phyloP scores from a whole-genome alignment of 164 flowering plant species.

The grape (Vitis vinifera) region ASM3070453v1 NC_081808.1:128501-129000 shows the following conservation, averaged over 20 bases:
- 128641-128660: no score
- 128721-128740: conserved; percentile 58
- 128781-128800: conserved; percentile 4
- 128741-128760: conserved; percentile 91
- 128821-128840: conserved; percentile 8
- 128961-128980: neutral
- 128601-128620: no score
- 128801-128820: neutral
- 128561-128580: no score
- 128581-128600: no score
- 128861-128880: conserved; percentile 72
- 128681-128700: conserved; percentile 77
- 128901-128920: conserved; percentile 38
- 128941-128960: conserved; percentile 4
- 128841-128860: conserved; percentile 97
- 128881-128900: conserved; percentile 48
- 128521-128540: no score
- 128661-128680: conserved; percentile 41
- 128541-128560: no score
- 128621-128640: no score
- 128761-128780: conserved; percentile 17
- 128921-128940: conserved; percentile 23
- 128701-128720: conserved; percentile 75
- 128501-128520: no score
- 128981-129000: neutral